Base-by-base conservation (phyloP, 495 filamentous ascomycete genomes). In the Tuber indicum region DNA sequence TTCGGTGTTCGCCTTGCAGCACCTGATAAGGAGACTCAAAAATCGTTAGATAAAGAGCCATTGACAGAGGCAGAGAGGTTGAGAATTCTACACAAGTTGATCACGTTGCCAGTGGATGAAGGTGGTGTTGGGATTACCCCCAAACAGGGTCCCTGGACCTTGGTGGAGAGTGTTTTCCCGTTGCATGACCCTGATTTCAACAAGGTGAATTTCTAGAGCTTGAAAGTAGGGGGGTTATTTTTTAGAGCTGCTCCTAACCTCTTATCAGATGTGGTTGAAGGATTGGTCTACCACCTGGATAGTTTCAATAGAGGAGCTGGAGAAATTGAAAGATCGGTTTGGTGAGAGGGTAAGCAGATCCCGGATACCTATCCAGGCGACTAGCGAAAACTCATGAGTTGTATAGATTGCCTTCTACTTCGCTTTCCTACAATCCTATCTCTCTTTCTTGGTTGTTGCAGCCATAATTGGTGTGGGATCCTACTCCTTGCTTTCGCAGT, bases 381-480 rank as follows among this genome's bases (percentile, higher is more conserved):
- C 41, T n/a, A 17, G 12, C 19, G 32, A 14, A 69, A 69, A 21
- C 52, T 74, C 12, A 41, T 1, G 72, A 39, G 42, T 21, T 21
- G 12, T 23, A 43, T 73, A 91, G 88, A 88, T 98, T 74, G 96
- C 92, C 41, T 98, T 94, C 82, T 99, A 99, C 85, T 99, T 99
- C 82, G 91, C 96, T 3, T 99, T 99, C 84, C 86, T 97, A 74
- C 94, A 97, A 86, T 91, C 92, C 0, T 99, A 99, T 84, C 96
- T 97, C 82, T 86, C 88, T 49, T 97, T 97, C 83, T 86, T 97
- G 43, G 84, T 93, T 16, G 93, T 96, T 78, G 95, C 94, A 0
- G 96, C 96, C 3, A 87, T 88, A 21, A 92, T 97, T 83, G 96
- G 96, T 7, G 88, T 92, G 76, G 90, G 89, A 3, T 89, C 92